Conservation (phyloP, 352 stramenopile species). For the Pseudoperonospora humuli region DNA sequence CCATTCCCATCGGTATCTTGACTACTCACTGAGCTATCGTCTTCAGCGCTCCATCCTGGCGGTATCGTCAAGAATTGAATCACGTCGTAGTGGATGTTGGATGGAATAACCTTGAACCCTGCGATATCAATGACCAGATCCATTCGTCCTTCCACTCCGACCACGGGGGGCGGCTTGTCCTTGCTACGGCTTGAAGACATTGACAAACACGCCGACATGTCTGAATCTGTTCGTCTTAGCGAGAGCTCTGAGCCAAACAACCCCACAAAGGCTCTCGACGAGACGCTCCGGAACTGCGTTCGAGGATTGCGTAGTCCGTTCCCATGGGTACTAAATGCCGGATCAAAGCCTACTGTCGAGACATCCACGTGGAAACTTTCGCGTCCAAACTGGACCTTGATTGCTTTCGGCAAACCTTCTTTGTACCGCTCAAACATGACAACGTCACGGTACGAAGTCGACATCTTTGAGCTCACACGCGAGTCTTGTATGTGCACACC, state of each 20-base stretch:
- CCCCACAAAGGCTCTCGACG: conserved; percentile 28
- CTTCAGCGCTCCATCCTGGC: conserved; percentile 15
- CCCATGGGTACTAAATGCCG: conserved; percentile 24
- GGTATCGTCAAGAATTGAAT: conserved; percentile 54
- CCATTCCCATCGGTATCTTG: conserved; percentile 5
- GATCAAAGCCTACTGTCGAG: conserved; percentile 36
- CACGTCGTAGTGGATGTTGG: conserved; percentile 76
- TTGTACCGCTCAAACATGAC: conserved; percentile 54
- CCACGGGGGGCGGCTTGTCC: conserved; percentile 6
- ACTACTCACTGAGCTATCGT: conserved; percentile 20
- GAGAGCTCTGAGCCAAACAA: conserved; percentile 33
- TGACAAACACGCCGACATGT: conserved; percentile 22
- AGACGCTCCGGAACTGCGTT: conserved; percentile 34
- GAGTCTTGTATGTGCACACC: conserved; percentile 66
- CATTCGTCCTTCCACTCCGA: conserved; percentile 36
- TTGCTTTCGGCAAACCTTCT: conserved; percentile 36
- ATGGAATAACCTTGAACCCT: conserved; percentile 72
- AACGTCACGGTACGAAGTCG: conserved; percentile 58
- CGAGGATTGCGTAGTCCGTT: conserved; percentile 16
- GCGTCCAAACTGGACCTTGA: conserved; percentile 55
- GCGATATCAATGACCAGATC: conserved; percentile 64
- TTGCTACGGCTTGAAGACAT: conserved; percentile 19
- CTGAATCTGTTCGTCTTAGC: conserved; percentile 26
- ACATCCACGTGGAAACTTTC: conserved; percentile 35
- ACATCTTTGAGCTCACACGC: conserved; percentile 45